Base-by-base conservation (phyloP, 2,329 filamentous ascomycete species). In the Hypoxylon sp. region DNA sequence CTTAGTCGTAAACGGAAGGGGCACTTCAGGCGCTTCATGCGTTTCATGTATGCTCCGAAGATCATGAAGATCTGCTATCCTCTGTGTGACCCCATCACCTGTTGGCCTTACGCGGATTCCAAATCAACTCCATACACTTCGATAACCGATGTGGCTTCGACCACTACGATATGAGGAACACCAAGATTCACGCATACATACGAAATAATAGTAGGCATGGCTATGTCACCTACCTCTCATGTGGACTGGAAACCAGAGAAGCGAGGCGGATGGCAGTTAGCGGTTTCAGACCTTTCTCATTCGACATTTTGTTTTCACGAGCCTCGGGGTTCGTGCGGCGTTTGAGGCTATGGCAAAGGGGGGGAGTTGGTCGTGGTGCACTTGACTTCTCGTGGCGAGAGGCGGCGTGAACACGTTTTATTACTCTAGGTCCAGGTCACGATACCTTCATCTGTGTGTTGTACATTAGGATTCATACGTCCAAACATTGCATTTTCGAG, bases 401-500 rank as follows among this genome's bases (percentile, higher is more conserved):
- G 55, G 47, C 44, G 54, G 61, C 42, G 15, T 44, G 59, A 31
- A 19, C 55, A 47, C 29, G 19, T 50, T 42, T 58, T 35, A 50
- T 50, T 29, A 27, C 65, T 59, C 29, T 61, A 42, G 64, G 56
- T 60, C 31, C 19, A 48, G 39, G 31, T 46, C 31, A 32, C 21
- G 61, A 70, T 65, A 65, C 68, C 68, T 68, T 37, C 53, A 51
- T 65, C 24, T 37, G 27, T 54, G 50, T 64, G 52, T 56, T 70
- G 64, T 70, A 70, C 68, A 70, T 19, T 70, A 70, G 48, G 47
- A 65, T 59, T 59, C 35, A 65, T 27, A 53, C 57, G 56, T 62
- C 15, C 32, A 51, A 29, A 59, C 59, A 67, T 67, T 63, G 63
- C 63, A 69, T 69, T 64, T 55, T 54, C 19, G 42, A 48, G 57